Evolutionary conservation across 352 stramenopile genomes (phyloP).

Genomic region (Phytophthora citrophthora): DNA sequence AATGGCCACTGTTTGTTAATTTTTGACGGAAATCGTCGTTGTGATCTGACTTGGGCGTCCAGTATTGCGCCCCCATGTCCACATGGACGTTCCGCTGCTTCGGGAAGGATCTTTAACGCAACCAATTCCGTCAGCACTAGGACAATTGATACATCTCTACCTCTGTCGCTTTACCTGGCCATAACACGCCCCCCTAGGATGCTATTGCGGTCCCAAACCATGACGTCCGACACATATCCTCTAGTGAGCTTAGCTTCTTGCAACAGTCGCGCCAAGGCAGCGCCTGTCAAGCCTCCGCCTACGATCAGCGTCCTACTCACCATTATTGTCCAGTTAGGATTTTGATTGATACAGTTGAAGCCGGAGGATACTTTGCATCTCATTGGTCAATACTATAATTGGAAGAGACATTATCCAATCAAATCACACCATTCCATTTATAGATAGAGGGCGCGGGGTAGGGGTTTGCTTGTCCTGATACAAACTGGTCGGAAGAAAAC

Average conservation of each 20-base stretch:
- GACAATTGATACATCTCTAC: not conserved
- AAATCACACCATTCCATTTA: slow-evolving; percentile 17
- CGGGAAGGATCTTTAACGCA: slow-evolving; percentile 47
- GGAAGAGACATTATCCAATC: slow-evolving; percentile 17
- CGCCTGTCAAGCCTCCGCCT: slow-evolving; percentile 67
- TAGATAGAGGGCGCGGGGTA: slow-evolving; percentile 23
- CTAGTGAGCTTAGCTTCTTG: slow-evolving; percentile 49
- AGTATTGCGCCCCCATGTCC: slow-evolving; percentile 76
- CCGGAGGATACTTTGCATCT: not conserved
- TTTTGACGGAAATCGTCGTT: slow-evolving; percentile 61
- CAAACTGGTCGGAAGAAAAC: slow-evolving; percentile 29
- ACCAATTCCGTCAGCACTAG: slow-evolving; percentile 2
- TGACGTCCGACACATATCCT: slow-evolving; percentile 39
- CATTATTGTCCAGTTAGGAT: slow-evolving; percentile 31
- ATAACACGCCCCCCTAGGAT: slow-evolving; percentile 72
- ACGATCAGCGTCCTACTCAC: slow-evolving; percentile 61
- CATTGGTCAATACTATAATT: slow-evolving; percentile 27
- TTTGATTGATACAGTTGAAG: slow-evolving; percentile 31
- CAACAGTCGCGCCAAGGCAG: slow-evolving; percentile 56
- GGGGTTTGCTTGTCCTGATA: slow-evolving; percentile 10
- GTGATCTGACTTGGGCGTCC: slow-evolving; percentile 51
- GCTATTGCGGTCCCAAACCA: slow-evolving; percentile 79
- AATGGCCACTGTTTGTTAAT: slow-evolving; percentile 38
- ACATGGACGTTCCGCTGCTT: slow-evolving; percentile 64
- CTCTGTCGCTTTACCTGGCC: slow-evolving; percentile 42